Base-by-base conservation (phyloP, 345 rosid genomes). In the Boechera stricta region DNA sequence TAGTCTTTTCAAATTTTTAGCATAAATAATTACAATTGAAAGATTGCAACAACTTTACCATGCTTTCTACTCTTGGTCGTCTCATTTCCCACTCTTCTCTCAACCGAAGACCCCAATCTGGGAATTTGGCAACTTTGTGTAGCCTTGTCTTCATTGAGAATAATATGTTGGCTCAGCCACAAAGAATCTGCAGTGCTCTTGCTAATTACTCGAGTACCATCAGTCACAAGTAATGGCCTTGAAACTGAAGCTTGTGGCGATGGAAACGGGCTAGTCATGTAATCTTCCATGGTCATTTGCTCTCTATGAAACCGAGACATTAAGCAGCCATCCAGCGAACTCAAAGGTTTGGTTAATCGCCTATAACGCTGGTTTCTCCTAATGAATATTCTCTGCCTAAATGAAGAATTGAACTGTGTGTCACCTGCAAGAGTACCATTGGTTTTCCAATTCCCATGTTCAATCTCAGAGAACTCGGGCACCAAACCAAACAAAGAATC, bases 321-420 rank as follows among this genome's bases (percentile, higher is more conserved):
- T 39, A 90, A 81, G 76, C 97, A 92, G 80, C 93, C 87, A 79
- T 94, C 97, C 26, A 94, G 47, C 44, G 95, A 94, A 33, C 53
- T 73, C 82, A 82, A 68, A 39, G 98, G 93, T 82, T 84, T 90
- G 41, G 83, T 71, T 29, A 63, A 41, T 56, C 58, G 85, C 32
- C 55, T 55, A 10, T 47, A 60, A 5, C 72, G 67, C 36, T 73
- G 78, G 77, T 79, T 86, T 79, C 79, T 79, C 82, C 86, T 86
- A 32, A 75, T 74, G 69, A 82, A 67, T 64, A 69, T 81, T 76
- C 65, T 82, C 67, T 76, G 84, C 79, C 81, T 85, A 81, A 61
- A 61, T 69, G 76, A 71, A 60, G 70, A 41, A 68, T 11, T 72
- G 16, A 59, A 7, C 35, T 66, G 49, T 24, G 74, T 81, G 75